Percentiles rank a stretch among this genome's conserved stretches.
Evolutionary conservation across 2,329 filamentous ascomycete genomes (phyloP).

Genomic region (Fusarium napiforme): DNA sequence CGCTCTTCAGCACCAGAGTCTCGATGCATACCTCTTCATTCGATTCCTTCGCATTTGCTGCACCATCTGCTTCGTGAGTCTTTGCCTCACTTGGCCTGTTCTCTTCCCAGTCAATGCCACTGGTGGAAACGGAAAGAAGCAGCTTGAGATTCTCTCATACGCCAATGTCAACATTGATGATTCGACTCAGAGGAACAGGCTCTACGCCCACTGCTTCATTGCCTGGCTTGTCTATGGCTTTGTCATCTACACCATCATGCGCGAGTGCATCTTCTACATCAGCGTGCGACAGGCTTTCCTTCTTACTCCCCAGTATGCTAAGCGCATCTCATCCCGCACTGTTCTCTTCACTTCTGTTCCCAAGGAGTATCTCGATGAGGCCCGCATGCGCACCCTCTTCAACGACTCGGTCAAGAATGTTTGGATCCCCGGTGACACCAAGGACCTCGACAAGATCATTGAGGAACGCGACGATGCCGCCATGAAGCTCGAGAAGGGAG

Average conservation of each 20-base stretch:
- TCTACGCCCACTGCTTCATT: slow-evolving; percentile 83
- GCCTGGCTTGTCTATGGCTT: slow-evolving; percentile 89
- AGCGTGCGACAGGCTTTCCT: slow-evolving; percentile 94
- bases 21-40: slow-evolving; percentile 90
- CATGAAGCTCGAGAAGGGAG: slow-evolving; percentile 82
- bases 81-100: slow-evolving; percentile 85
- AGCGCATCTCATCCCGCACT: slow-evolving; percentile 87
- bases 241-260: slow-evolving; percentile 87
- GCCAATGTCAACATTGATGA: slow-evolving; percentile 57
- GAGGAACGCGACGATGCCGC: slow-evolving; percentile 79
- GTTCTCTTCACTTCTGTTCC: slow-evolving; percentile 94
- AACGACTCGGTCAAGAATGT: slow-evolving; percentile 81
- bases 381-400: slow-evolving; percentile 79
- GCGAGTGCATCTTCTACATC: slow-evolving; percentile 93
- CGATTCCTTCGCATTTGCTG: slow-evolving; percentile 83
- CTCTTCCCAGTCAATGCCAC: slow-evolving; percentile 86
- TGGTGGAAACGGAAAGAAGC: slow-evolving; percentile 70
- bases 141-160: slow-evolving; percentile 67
- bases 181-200: slow-evolving; percentile 66
- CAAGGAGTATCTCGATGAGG: slow-evolving; percentile 77
- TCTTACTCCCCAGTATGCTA: slow-evolving; percentile 84
- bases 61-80: slow-evolving; percentile 83
- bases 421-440: slow-evolving; percentile 83
- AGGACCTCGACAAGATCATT: slow-evolving; percentile 80
- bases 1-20: slow-evolving; percentile 84